Base-by-base conservation (phyloP, 768 basidiomycete species). In the Saitozyma sp. region DNA sequence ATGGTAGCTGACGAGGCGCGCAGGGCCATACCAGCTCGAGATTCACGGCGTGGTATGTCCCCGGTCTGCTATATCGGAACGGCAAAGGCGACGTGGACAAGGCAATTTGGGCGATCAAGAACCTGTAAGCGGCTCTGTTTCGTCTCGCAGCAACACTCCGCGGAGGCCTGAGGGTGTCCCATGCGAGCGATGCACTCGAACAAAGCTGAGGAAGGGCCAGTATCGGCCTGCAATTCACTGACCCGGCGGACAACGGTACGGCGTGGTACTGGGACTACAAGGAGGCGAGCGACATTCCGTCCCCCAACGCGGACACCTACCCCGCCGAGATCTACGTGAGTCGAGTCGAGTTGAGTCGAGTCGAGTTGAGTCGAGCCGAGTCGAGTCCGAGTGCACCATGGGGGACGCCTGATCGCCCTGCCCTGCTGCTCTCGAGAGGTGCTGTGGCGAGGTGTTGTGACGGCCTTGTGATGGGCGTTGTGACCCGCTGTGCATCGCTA, bases 211-310 rank as follows among this genome's bases (percentile, higher is more conserved):
- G 45, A 29, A 29, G 2, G 29, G 45, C 2, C 45, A 62, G 60
- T n/a, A 55, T 62, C 42, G 56, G 54, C 10, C 45, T 62, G n/a
- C 60, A 62, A 29, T 62, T 56, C 60, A 49, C 37, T 45, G 19
- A 62, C 29, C 20, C 60, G 9, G 43, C 14, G 6, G 16, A 37
- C 20, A 62, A 56, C 46, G 54, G 54, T 13, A 55, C 53, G 19
- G 17, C 60, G 2, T 62, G 54, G 53, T 62, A 62, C 54, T 19
- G 60, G 41, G 60, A 62, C 39, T 62, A 62, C 46, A 62, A 62
- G 54, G 8, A 13, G 17, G 60, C 54, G 14, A 56, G 54, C 60
- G 60, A 62, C 49, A 62, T 62, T 13, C 60, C 60, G 41, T 16
- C 17, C 40, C 54, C 60, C 38, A 61, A 61, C 52, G 20, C 29